Percentiles rank a stretch among this genome's conserved stretches.
phyloP scores from a whole-genome alignment of 345 rosid genomes.

The Syzygium aqueum region DNA sequence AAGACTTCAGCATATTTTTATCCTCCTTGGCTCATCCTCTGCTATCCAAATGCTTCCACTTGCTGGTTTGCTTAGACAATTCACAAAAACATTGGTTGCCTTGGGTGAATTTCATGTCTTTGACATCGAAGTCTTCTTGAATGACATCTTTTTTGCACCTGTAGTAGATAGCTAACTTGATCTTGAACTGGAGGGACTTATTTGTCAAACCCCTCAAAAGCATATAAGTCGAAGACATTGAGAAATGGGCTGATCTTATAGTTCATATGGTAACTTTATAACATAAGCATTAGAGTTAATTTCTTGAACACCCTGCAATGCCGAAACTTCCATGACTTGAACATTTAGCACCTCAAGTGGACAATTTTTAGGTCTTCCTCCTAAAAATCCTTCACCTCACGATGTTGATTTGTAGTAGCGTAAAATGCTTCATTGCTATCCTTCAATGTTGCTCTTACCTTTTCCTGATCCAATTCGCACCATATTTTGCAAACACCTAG shows the following conservation, averaged over 20 bases:
- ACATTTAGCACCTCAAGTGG: neutral
- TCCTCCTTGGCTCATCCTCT: no score
- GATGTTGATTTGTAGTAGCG: neutral
- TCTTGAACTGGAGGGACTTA: neutral
- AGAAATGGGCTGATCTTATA: neutral
- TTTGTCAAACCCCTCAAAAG: neutral
- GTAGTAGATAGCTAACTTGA: neutral
- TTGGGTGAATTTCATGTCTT: neutral
- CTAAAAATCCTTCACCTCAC: neutral
- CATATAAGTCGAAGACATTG: neutral
- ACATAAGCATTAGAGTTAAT: neutral
- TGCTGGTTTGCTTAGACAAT: neutral
- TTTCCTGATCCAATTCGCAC: neutral
- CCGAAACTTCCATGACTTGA: neutral
- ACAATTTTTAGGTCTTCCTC: neutral
- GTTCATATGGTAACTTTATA: neutral
- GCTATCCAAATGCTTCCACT: neutral
- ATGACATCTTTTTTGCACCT: neutral
- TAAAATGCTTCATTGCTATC: neutral
- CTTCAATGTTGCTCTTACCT: neutral
- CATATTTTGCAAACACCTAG: neutral
- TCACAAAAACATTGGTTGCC: neutral
- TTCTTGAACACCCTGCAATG: neutral
- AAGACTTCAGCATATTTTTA: no score
- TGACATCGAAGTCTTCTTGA: neutral